Evolutionary conservation across 108 stramenopile species (phyloP).

Genomic region (Skeletonema menzelii): DNA sequence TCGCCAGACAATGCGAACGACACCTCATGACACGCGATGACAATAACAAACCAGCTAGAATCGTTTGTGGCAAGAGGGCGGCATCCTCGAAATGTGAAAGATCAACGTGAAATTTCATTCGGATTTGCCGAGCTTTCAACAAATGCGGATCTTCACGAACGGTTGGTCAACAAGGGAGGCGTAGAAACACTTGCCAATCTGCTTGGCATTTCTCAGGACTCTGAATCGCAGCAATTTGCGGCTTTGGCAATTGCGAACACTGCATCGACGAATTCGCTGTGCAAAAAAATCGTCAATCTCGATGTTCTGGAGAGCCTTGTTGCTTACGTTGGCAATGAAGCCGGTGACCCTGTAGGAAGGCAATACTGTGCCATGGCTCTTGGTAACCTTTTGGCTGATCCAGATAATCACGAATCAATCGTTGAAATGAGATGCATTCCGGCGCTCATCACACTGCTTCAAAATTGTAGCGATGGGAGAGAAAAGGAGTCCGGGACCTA

Average conservation of each 20-base stretch:
- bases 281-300: slow-evolving; percentile 50
- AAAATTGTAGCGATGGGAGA: slow-evolving; percentile 51
- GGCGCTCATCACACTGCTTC: slow-evolving; percentile 67
- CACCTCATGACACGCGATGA: not conserved
- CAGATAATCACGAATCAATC: slow-evolving; percentile 76
- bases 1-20: too few relatives aligned
- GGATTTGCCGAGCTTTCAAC: slow-evolving; percentile 86
- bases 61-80: slow-evolving; percentile 85
- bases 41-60: slow-evolving; percentile 44
- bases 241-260: slow-evolving; percentile 84
- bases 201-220: slow-evolving; percentile 56
- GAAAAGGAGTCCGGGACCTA: slow-evolving; percentile 64
- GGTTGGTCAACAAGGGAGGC: slow-evolving; percentile 82
- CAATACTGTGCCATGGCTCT: slow-evolving; percentile 86
- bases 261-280: slow-evolving; percentile 66
- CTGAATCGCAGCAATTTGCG: slow-evolving; percentile 85
- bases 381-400: slow-evolving; percentile 82
- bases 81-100: slow-evolving; percentile 62
- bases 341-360: slow-evolving; percentile 55
- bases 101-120: slow-evolving; percentile 87
- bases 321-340: slow-evolving; percentile 47
- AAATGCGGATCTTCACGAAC: slow-evolving; percentile 58
- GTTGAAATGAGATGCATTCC: slow-evolving; percentile 55
- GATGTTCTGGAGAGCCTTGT: slow-evolving; percentile 49
- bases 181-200: slow-evolving; percentile 65